Evolutionary conservation across 2,329 filamentous ascomycete genomes (phyloP), one percentile per base, ranked within the genome.

Genomic region (Ceratocystis alfenasii): DNA sequence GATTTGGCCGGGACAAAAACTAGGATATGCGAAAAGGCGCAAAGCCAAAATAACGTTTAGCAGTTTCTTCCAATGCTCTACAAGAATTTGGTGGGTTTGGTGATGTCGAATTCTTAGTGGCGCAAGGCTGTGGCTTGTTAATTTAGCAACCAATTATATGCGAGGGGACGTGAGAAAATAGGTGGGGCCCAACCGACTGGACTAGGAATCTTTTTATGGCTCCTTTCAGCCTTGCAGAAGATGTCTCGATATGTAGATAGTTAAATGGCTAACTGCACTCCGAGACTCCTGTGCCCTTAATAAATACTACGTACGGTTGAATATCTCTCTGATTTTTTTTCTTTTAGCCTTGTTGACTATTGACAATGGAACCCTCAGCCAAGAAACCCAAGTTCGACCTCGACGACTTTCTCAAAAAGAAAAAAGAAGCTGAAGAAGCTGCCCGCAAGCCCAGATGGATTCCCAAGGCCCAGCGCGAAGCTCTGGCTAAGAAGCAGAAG

Each of bases 361-460:
- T 30, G n/a, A 65, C 15, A 5, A 68, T 68, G 67, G 67, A 68
- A 57, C 64, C 59, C 4, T 53, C 69, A 66, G 36, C 70, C 69
- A 64, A 74, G 72, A 68, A 72, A 72, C 5, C 88, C 88, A 7
- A 66, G 20, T 78, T 95, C 61, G 92, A 90, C 73, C 87, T 96
- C 66, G 91, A 96, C 75, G 89, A 95, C 71, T 82, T 96, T 3
- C 77, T 96, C 25, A 84, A 85, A 70, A 88, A 92, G 77, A 95
- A 95, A 80, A 89, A 88, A 73, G 90, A 89, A 68, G 87, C 89
- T 33, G 90, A 94, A 75, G 88, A 88, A 45, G 90, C 88, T 17
- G 87, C 90, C 8, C 83, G 89, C 65, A 96, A 94, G 80, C 91
- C 91, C 4, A 92, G 90, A 74, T 95, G 95, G 73, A 78, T 96